Conservation (phyloP, 805 yeast genomes). For the Candida ponderosae region DNA sequence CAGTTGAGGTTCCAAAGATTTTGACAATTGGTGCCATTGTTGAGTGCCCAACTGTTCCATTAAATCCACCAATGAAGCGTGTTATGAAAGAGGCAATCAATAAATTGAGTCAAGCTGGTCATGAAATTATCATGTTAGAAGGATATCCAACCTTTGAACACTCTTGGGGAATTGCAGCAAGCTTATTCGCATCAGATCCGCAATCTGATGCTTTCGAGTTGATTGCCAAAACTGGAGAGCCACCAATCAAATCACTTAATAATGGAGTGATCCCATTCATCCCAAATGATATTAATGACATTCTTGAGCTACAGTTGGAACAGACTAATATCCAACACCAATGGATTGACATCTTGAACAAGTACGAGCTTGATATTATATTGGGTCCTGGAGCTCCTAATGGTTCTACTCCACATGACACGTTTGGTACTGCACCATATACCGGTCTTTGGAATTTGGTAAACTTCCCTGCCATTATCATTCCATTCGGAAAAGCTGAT, state of each 20-base stretch:
- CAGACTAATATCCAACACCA: slow-evolving; percentile 15
- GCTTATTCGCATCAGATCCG: neutral
- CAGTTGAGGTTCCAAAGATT: slow-evolving; percentile 2
- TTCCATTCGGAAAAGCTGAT: slow-evolving; percentile 24
- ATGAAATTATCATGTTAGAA: slow-evolving; percentile 27
- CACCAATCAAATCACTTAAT: neutral
- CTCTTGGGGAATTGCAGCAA: too few relatives aligned
- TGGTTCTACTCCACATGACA: slow-evolving; percentile 19
- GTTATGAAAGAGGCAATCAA: slow-evolving; percentile 26
- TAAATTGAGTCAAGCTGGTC: slow-evolving; percentile 32
- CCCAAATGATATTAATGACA: slow-evolving; percentile 20
- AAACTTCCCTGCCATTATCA: slow-evolving; percentile 27
- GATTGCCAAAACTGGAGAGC: neutral
- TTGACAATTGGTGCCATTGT: too few relatives aligned
- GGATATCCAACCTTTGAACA: too few relatives aligned
- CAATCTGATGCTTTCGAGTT: neutral
- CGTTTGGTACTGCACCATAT: slow-evolving; percentile 26
- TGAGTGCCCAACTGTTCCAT: too few relatives aligned
- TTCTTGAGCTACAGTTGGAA: slow-evolving; percentile 22
- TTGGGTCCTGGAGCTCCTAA: slow-evolving; percentile 31
- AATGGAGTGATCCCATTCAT: slow-evolving; percentile 8
- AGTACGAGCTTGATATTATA: slow-evolving; percentile 32
- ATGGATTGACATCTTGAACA: slow-evolving; percentile 4
- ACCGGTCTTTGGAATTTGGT: slow-evolving; percentile 28
- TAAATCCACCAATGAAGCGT: slow-evolving; percentile 33